phyloP scores from a whole-genome alignment of 148 eudicot species.

The Camellia sinensis region DNA sequence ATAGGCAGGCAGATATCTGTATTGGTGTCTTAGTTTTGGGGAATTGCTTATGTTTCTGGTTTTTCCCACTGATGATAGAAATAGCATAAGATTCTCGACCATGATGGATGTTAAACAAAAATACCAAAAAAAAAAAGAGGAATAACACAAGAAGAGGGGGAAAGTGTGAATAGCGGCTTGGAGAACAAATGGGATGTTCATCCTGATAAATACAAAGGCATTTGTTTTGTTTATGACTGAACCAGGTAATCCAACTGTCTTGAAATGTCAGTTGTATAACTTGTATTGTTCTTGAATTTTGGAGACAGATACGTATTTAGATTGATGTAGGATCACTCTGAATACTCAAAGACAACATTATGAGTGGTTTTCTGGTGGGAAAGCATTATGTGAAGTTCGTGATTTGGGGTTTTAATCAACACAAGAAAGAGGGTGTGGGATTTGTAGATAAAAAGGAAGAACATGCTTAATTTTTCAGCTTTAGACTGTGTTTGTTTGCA shows the following conservation, averaged over 20 bases:
- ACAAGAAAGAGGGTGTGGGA: no score
- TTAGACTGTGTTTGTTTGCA: no score
- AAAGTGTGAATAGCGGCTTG: not conserved
- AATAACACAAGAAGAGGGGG: not conserved
- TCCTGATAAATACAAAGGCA: not conserved
- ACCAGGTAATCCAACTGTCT: not conserved
- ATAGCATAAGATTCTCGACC: no score
- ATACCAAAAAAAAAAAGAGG: no score
- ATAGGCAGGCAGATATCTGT: not conserved
- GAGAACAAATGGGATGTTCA: not conserved
- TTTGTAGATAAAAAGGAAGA: no score
- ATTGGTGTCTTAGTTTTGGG: not conserved
- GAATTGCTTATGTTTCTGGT: not conserved
- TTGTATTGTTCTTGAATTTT: not conserved
- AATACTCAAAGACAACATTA: no score
- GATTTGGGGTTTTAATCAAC: no score
- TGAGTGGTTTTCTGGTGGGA: no score
- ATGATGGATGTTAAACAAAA: not conserved
- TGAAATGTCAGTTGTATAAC: not conserved
- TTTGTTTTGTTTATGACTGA: not conserved
- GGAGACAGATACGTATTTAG: not conserved
- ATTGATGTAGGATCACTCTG: not conserved
- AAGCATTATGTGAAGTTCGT: no score
- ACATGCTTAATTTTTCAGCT: no score
- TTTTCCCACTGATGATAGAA: no score